Base-by-base conservation (phyloP, 306 rosid genomes). In the Vigna nakashimae region DNA sequence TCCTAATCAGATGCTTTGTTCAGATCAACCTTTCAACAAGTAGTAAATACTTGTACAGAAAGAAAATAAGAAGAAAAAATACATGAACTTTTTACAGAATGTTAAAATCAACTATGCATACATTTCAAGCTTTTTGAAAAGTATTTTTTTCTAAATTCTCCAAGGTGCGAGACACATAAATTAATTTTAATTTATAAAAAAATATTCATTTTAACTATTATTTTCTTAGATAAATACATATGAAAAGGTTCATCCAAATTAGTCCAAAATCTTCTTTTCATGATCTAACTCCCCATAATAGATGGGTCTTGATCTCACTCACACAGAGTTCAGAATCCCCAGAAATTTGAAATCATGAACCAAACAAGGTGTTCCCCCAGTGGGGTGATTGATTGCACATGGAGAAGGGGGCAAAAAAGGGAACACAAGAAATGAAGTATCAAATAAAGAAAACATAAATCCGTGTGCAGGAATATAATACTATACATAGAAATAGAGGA, bases 401-500 rank as follows among this genome's bases (percentile, higher is more conserved):
- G 20, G 5, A 10, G 16, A 15, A 17, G 3, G 46, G 46, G 46
- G 48, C 2, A 17, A 30, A 30, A 15, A 12, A 16, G 40, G 12
- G 8, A 53, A 36, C 13, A 68, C 0, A 49, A 4, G 18, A 38
- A 10, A 26, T 0, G 0, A 22, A 24, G 1, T 6, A 11, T 10
- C 9, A 22, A 18, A 66, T 7, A 36, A 3, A 15, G 72, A 57
- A 9, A 55, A 40, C 4, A 55, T 13, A 12, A 38, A 8, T 26
- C 28, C 38, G 5, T 20, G 60, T 28, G 70, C 6, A 6, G 7
- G 50, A 13, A 62, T 16, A 76, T 30, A 32, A 24, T 4, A 62
- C 0, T 6, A 57, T 24, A 28, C 13, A 68, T n/a, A 26, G 18
- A 68, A 48, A 81, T 7, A 77, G 34, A 65, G 13, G 74, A 56